Conservation (phyloP, 108 stramenopile species). For the Pelagomonas calceolata region DNA sequence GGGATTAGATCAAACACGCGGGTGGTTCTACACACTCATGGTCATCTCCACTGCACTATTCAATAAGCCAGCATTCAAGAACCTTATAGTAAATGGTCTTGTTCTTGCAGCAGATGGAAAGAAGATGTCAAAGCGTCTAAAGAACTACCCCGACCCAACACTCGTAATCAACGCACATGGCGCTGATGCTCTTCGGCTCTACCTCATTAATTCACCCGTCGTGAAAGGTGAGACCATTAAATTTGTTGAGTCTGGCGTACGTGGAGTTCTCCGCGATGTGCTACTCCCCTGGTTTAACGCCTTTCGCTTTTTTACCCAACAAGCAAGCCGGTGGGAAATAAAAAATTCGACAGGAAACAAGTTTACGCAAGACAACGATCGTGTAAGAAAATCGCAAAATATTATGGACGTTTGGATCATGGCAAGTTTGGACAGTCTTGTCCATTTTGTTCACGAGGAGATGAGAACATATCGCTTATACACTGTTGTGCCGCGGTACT, state of each 20-base stretch:
- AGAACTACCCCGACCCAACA: slow-evolving; percentile 97
- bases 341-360: slow-evolving; percentile 3
- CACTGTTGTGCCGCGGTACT: slow-evolving; percentile 87
- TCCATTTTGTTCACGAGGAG: slow-evolving; percentile 92
- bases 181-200: slow-evolving; percentile 97
- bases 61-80: slow-evolving; percentile 94
- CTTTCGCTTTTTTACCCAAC: slow-evolving; percentile 91
- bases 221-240: slow-evolving; percentile 94
- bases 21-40: slow-evolving; percentile 99
- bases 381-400: slow-evolving; percentile 67
- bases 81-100: slow-evolving; percentile 95
- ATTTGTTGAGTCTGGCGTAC: slow-evolving; percentile 92
- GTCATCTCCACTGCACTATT: slow-evolving; percentile 97
- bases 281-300: slow-evolving; percentile 97
- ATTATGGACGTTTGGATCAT: slow-evolving; percentile 96
- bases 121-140: slow-evolving; percentile 98
- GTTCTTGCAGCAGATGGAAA: slow-evolving; percentile 93
- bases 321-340: slow-evolving; percentile 67
- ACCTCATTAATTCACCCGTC: slow-evolving; percentile 98
- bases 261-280: slow-evolving; percentile 90
- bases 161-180: slow-evolving; percentile 84
- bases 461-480: slow-evolving; percentile 96
- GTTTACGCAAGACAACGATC: not conserved
- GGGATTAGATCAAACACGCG: slow-evolving; percentile 99
- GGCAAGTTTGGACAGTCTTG: slow-evolving; percentile 86